Conservation (phyloP, 257 asterid genomes). For the Solanum gandarillasii region DNA sequence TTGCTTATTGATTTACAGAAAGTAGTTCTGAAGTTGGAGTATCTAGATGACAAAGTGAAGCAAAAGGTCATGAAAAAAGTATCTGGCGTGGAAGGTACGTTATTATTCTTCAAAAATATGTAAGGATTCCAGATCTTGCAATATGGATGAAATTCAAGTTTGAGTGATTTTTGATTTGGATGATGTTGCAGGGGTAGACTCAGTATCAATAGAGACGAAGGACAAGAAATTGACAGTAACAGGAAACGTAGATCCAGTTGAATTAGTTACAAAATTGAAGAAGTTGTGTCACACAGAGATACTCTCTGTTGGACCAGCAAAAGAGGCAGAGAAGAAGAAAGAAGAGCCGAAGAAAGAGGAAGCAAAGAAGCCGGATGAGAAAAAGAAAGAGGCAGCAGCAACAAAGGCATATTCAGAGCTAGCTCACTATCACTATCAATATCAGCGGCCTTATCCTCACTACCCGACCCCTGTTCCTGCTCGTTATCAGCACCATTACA, state of each 20-base stretch:
- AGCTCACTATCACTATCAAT: neutral
- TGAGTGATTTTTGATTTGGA: neutral
- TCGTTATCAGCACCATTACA: neutral
- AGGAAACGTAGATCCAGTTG: slow-evolving; percentile 51
- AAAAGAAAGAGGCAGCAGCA: neutral
- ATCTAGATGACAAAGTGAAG: neutral
- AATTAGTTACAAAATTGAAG: slow-evolving; percentile 5
- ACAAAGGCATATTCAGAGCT: neutral
- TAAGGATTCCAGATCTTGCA: neutral
- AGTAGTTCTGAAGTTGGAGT: neutral
- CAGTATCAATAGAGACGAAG: slow-evolving; percentile 44
- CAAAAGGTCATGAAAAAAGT: neutral
- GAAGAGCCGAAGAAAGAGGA: slow-evolving; percentile 23
- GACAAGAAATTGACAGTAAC: slow-evolving; percentile 50
- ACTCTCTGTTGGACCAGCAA: slow-evolving; percentile 25
- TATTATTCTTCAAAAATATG: neutral
- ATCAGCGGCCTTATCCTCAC: neutral
- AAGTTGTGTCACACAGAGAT: slow-evolving; percentile 7
- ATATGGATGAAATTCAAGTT: neutral
- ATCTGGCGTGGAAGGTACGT: neutral
- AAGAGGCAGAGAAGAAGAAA: slow-evolving; percentile 59
- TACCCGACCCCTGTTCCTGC: neutral
- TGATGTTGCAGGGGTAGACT: neutral
- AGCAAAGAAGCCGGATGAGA: neutral
- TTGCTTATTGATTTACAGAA: neutral